Conservation (phyloP, 805 yeast genomes). For the Myxozyma neotropica region DNA sequence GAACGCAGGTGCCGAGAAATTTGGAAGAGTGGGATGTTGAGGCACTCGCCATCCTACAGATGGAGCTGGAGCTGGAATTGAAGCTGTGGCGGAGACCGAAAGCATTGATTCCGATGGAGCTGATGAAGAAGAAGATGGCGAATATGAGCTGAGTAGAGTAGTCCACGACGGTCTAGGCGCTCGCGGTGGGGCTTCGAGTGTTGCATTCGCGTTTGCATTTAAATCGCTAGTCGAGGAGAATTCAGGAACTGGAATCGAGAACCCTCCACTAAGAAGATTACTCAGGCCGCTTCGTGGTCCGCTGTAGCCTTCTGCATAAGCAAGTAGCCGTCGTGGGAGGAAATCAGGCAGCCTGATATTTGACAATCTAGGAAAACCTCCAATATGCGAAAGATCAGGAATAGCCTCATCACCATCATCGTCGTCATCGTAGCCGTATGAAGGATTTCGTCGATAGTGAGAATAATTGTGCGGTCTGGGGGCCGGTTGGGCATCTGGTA, state of each 20-base stretch:
- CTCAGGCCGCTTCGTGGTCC: constrained; percentile 4
- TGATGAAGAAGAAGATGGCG: constrained; percentile 1
- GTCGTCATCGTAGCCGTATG: not conserved
- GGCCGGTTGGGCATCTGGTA: not conserved
- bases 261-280: not conserved
- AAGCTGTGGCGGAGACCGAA: not conserved
- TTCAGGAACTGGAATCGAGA: not conserved
- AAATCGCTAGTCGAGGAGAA: not conserved
- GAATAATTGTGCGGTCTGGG: not conserved
- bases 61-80: not conserved
- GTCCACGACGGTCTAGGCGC: constrained; percentile 10
- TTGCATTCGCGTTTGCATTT: not conserved
- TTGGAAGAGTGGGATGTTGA: not conserved
- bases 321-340: constrained; percentile 20
- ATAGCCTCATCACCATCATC: constrained; percentile 12
- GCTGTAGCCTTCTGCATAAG: constrained; percentile 2
- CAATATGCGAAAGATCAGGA: constrained; percentile 28
- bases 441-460: not conserved
- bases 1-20: constrained; percentile 7
- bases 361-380: constrained; percentile 29
- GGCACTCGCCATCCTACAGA: not conserved
- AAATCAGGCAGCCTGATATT: constrained; percentile 26
- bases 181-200: not conserved
- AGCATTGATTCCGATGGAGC: not conserved
- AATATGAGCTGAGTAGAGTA: not conserved